These are phyloP conservation scores for Paragyromitra xinjiangensis DNA, from an alignment of 495 filamentous ascomycete genomes.

Conservation along the genomic window DNA sequence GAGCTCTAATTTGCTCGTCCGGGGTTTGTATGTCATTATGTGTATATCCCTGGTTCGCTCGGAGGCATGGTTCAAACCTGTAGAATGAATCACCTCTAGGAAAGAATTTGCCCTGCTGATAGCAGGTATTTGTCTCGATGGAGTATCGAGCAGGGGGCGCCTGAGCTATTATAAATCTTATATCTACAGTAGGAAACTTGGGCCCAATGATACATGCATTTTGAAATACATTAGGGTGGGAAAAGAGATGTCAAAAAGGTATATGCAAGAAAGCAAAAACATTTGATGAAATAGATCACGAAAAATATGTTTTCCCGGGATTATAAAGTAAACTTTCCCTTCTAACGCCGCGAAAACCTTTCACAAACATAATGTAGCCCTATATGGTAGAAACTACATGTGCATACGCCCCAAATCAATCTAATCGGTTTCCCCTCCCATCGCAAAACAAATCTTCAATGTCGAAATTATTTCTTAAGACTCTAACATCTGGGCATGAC, in stretches of 20 bases:
- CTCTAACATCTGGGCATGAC: constrained; percentile 20
- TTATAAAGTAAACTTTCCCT: background rate
- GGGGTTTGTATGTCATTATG: no score
- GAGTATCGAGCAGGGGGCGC: no score
- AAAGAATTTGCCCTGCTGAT: no score
- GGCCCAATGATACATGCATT: background rate
- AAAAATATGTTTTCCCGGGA: constrained; percentile 10
- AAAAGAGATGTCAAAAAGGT: background rate
- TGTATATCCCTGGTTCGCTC: no score
- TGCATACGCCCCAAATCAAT: constrained; percentile 3
- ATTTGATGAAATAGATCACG: constrained; percentile 28
- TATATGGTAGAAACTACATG: background rate
- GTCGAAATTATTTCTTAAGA: constrained; percentile 16
- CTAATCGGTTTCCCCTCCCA: constrained; percentile 34
- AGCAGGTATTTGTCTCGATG: no score
- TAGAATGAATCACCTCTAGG: no score
- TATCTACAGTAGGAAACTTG: background rate
- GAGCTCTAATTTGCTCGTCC: no score
- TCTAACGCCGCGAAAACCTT: constrained; percentile 27
- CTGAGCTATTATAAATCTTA: background rate
- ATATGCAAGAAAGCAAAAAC: constrained; percentile 19
- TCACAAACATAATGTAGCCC: background rate
- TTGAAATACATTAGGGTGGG: background rate
- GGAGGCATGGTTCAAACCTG: no score
- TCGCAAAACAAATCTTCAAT: constrained; percentile 53